These are phyloP conservation scores for Lablab purpureus DNA, from an alignment of 306 rosid species.

Conservation along the genomic window DNA sequence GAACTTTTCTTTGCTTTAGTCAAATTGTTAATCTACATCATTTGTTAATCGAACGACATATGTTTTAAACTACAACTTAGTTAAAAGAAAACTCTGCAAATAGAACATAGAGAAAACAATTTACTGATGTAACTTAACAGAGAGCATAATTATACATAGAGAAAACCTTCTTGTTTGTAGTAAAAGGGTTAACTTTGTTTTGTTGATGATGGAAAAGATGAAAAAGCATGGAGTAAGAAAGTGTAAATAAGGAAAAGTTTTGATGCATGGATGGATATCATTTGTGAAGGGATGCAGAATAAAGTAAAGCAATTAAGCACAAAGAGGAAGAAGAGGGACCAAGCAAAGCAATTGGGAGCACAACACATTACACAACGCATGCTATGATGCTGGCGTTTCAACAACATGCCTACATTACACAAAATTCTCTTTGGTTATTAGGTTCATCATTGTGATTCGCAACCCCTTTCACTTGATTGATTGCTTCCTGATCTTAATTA, in stretches of 20 bases:
- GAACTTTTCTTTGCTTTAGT: no score
- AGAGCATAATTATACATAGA: no score
- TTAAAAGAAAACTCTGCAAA: no score
- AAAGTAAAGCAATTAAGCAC: slow-evolving; percentile 16
- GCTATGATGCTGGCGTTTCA: slow-evolving; percentile 32
- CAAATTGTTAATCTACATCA: no score
- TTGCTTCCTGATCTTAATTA: slow-evolving; percentile 26
- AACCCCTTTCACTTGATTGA: slow-evolving; percentile 13
- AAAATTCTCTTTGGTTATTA: slow-evolving; percentile 33
- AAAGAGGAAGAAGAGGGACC: slow-evolving; percentile 27
- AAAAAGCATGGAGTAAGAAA: background rate
- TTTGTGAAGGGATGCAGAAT: slow-evolving; percentile 32
- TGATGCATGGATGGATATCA: background rate
- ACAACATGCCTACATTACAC: slow-evolving; percentile 4
- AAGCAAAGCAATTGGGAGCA: slow-evolving; percentile 1
- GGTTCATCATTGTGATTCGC: slow-evolving; percentile 40
- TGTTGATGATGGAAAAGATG: background rate
- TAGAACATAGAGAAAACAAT: no score
- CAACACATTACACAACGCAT: slow-evolving; percentile 34
- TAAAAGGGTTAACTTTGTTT: background rate
- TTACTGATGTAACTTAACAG: no score
- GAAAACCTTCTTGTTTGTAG: background rate
- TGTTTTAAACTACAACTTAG: no score
- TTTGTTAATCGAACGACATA: no score
- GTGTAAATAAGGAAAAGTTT: slow-evolving; percentile 9